Conservation (phyloP, 75 land plant species). For the Ceratopteris richardii region DNA sequence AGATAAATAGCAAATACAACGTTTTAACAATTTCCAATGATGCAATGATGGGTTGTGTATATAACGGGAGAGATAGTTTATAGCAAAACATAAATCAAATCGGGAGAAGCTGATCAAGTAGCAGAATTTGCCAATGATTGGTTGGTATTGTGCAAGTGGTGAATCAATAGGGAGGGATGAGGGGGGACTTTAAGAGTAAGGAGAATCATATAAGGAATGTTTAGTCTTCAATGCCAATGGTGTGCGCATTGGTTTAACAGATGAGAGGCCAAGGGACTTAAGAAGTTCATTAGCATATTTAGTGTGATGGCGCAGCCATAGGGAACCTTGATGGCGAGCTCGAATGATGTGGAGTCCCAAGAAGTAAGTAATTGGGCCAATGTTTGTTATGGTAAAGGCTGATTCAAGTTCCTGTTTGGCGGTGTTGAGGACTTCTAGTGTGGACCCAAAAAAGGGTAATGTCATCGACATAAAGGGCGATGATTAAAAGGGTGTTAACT, state of each 20-base stretch:
- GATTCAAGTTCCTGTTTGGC: background rate
- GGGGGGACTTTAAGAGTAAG: background rate
- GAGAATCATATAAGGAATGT: background rate
- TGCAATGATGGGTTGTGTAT: too few relatives aligned
- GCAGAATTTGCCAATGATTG: background rate
- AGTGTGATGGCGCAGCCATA: background rate
- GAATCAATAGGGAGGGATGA: background rate
- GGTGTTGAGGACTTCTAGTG: background rate
- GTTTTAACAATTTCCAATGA: too few relatives aligned
- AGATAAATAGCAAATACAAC: too few relatives aligned
- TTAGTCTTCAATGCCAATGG: too few relatives aligned
- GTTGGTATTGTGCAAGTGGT: background rate
- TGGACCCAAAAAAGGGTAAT: background rate
- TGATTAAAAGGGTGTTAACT: background rate
- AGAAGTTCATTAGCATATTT: background rate
- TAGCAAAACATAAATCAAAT: background rate
- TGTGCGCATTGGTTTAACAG: background rate
- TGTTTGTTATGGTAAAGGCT: background rate
- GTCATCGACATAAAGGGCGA: conserved; percentile 1
- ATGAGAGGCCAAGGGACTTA: background rate
- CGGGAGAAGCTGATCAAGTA: background rate
- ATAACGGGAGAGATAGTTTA: too few relatives aligned
- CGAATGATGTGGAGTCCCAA: background rate
- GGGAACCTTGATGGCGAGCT: background rate
- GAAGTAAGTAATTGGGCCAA: background rate